Base-by-base conservation (phyloP, 768 basidiomycete genomes). In the Lyophyllum shimeji region DNA sequence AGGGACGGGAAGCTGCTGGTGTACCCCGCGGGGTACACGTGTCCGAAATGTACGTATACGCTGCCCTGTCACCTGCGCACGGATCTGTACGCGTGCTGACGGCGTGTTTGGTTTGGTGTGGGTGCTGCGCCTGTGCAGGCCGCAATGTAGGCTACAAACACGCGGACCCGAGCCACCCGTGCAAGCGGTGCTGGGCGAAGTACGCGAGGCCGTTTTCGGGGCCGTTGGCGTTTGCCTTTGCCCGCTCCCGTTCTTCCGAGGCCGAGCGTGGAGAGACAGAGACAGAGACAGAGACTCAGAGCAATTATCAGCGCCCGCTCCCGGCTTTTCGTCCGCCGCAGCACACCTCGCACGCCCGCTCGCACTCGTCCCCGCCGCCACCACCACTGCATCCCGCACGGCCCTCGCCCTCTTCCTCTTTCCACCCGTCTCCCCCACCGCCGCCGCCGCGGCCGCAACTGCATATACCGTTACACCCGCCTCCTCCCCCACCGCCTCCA, bases 101-200 rank as follows among this genome's bases (percentile, higher is more conserved):
- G 2, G 11, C 15, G 15, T 8, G 7, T 17, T 17, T 17, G 2
- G n/a, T n/a, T n/a, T n/a, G n/a, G n/a, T n/a, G n/a, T n/a, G n/a
- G n/a, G n/a, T n/a, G n/a, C n/a, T n/a, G n/a, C 39, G 18, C 55
- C 37, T 9, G 29, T 29, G 8, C 24, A 92, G 90, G 90, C 62
- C 74, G 74, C 37, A 93, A 93, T 67, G 82, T 80, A 0, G 90
- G 91, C 2, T 93, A 85, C 71, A 90, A 89, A 68, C 74, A 79
- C 54, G 74, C 72, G 34, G 88, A 92, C 67, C 87, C 88, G 0
- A 65, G 75, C 1, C 74, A 83, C 53, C 87, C 90, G 6, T 92
- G 91, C 64, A 74, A 76, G 55, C 81, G 80, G 53, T 93, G 92
- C 72, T 93, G 90, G 91, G 71, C 77, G 6, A 85, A 84, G 60